Conservation (phyloP, 1,139 yeast species). For the Pichia sorboxylosa region DNA sequence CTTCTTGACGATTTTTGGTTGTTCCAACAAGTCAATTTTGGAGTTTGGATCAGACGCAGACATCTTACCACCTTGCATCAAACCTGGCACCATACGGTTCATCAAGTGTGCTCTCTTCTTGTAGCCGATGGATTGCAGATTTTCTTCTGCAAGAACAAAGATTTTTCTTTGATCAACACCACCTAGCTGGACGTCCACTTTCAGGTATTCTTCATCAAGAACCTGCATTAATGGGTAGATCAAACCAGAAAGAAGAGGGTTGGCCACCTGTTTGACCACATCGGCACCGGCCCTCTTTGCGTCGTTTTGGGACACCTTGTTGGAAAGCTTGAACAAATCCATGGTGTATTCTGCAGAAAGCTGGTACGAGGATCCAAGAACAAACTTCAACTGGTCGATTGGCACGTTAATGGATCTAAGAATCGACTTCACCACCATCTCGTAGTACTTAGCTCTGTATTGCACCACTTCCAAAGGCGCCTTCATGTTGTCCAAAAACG, state of each 20-base stretch:
- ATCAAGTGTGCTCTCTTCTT: conserved; percentile 95
- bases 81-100: conserved; percentile 99
- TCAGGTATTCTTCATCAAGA: conserved; percentile 84
- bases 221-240: conserved; percentile 99
- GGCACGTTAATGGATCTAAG: conserved; percentile 82
- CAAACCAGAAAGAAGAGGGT: conserved; percentile 86
- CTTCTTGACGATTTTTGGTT: conserved; percentile 77
- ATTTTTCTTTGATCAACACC: conserved; percentile 99
- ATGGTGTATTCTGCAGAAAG: conserved; percentile 63
- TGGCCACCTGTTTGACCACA: conserved; percentile 93
- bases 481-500: conserved; percentile 95
- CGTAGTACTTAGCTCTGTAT: conserved; percentile 85
- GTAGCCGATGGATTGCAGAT: conserved; percentile 77
- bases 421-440: conserved; percentile 68
- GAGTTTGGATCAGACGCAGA: conserved; percentile 98
- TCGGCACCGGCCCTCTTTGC: conserved; percentile 99
- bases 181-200: conserved; percentile 90
- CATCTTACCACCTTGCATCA: conserved; percentile 96
- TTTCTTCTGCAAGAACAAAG: conserved; percentile 93
- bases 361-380: conserved; percentile 84
- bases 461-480: conserved; percentile 90
- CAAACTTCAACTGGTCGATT: conserved; percentile 73
- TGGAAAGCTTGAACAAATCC: conserved; percentile 79
- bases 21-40: conserved; percentile 85
- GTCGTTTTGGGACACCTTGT: conserved; percentile 81